phyloP scores from a whole-genome alignment of 371 early-diverging fungal species.

The Modicella reniformis region DNA sequence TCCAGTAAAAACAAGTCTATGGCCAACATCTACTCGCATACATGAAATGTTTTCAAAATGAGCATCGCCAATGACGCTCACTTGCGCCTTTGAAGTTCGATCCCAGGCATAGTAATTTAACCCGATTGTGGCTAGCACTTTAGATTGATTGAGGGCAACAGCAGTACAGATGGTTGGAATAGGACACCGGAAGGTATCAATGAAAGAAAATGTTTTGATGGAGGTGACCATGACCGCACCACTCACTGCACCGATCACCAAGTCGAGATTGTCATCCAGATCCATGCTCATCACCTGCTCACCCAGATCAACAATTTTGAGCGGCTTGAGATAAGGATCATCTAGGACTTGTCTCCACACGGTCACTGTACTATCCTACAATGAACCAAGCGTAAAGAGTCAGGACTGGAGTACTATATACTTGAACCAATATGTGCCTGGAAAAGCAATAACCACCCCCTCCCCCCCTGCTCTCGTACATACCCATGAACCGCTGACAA shows the following conservation, averaged over 20 bases:
- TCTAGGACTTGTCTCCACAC: conserved; percentile 32
- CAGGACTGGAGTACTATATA: background rate
- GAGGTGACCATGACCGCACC: conserved; percentile 48
- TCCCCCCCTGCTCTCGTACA: background rate
- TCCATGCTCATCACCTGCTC: conserved; percentile 47
- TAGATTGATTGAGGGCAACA: conserved; percentile 25
- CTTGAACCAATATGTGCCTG: background rate
- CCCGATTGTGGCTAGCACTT: conserved; percentile 42
- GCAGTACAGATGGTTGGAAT: conserved; percentile 28
- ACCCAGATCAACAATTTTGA: conserved; percentile 43
- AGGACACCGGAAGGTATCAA: conserved; percentile 28
- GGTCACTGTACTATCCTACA: conserved; percentile 40
- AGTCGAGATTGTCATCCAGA: conserved; percentile 31
- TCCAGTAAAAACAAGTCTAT: conserved; percentile 43
- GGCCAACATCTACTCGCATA: conserved; percentile 37
- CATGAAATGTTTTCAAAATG: conserved; percentile 38
- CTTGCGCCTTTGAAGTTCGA: conserved; percentile 19
- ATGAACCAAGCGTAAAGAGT: background rate
- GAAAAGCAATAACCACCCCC: background rate
- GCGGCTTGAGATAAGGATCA: conserved; percentile 30
- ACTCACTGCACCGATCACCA: conserved; percentile 41
- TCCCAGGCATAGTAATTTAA: conserved; percentile 47
- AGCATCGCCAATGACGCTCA: conserved; percentile 32
- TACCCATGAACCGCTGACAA: conserved; percentile 55
- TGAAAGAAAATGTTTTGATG: conserved; percentile 27